Evolutionary conservation across 345 rosid genomes (phyloP), one percentile per base, ranked within the genome.

Genomic region (Raphanus raphanistrum): DNA sequence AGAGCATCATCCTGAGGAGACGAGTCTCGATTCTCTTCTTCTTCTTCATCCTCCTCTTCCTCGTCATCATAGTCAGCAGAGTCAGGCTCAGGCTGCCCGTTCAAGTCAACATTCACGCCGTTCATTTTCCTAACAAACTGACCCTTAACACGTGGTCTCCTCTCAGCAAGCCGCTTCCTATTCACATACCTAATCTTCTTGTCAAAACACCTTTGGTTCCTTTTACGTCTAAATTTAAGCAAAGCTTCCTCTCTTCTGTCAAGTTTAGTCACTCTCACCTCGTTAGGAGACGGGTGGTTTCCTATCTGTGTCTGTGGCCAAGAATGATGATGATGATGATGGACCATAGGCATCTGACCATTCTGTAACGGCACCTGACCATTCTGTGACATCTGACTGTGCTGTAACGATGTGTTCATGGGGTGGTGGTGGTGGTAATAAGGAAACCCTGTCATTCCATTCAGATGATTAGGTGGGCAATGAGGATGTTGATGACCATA

Each of bases 81-180:
- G 21, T 21, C 91, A 65, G 74, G 96, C 64, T 21, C 21, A 21
- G 21, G 21, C 21, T 89, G 91, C 52, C 98, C 98, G 43, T 90
- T 92, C 45, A 95, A 87, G 79, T 95, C 98, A 73, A 95, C 90
- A 76, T 80, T 84, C 33, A 90, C 87, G 58, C 98, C 94, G 67
- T 90, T 92, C 76, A 86, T 76, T 84, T 91, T 92, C 88, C 97
- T 88, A 65, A 90, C 98, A 88, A 95, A 95, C 85, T 95, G 99
- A 59, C 99, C 99, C 76, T 91, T 86, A 69, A 92, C 94, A 12
- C 99, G 98, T 6, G 99, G 99, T 85, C 99, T 90, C 85, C 96
- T 85, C 84, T 95, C 99, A 31, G 99, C 99, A 52, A 95, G 98
- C 69, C 71, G 83, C 82, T 95, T 95, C 63, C 99, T 74, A 80